phyloP scores from a whole-genome alignment of 2,329 filamentous ascomycete genomes.

The Curvularia sp. region DNA sequence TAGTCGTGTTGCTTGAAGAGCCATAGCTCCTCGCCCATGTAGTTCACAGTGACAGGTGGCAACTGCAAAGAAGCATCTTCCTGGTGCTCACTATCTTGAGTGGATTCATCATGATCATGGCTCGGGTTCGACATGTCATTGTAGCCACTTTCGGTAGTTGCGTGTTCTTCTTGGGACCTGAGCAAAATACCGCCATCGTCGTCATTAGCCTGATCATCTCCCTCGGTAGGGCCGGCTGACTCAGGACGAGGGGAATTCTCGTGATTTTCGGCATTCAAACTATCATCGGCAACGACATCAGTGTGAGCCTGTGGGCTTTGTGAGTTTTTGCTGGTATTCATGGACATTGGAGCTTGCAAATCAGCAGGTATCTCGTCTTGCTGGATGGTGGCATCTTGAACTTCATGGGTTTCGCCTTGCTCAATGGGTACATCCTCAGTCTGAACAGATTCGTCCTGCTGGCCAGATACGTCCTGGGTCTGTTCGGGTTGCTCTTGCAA shows the following conservation, averaged over 20 bases:
- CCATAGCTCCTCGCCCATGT: constrained; percentile 40
- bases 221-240: constrained; percentile 7
- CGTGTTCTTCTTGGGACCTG: constrained; percentile 16
- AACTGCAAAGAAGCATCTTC: constrained; percentile 21
- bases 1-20: constrained; percentile 42
- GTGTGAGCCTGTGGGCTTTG: constrained; percentile 8
- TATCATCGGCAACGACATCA: constrained; percentile 1
- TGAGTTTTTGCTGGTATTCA: constrained; percentile 5
- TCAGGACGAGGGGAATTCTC: not conserved
- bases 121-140: constrained; percentile 19
- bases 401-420: not conserved
- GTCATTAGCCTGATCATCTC: constrained; percentile 16
- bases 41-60: constrained; percentile 39
- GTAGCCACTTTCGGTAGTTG: constrained; percentile 11
- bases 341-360: constrained; percentile 14
- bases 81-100: constrained; percentile 12
- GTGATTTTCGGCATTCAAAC: constrained; percentile 1
- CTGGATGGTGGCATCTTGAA: constrained; percentile 4
- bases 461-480: constrained; percentile 8
- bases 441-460: constrained; percentile 7
- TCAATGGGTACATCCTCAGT: constrained; percentile 1
- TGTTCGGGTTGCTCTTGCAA: constrained; percentile 3
- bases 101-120: constrained; percentile 20
- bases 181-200: constrained; percentile 26
- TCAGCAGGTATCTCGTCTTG: constrained; percentile 19